A percentile compares a stretch with the other conserved stretches of the same genome.
Conservation (phyloP, 345 rosid species). For the Aquilaria sinensis region DNA sequence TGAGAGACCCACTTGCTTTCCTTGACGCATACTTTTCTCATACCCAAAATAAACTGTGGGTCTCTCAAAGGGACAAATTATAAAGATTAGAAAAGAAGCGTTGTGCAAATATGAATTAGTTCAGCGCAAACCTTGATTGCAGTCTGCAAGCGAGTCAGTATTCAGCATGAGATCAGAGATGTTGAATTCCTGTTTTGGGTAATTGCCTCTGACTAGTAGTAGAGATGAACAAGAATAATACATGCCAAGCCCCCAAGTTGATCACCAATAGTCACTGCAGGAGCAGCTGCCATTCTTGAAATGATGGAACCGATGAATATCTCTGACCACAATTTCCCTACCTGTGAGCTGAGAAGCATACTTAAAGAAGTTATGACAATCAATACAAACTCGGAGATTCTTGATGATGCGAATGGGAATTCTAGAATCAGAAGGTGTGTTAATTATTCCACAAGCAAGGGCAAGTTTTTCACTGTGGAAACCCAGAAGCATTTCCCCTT, state of each 20-base stretch:
- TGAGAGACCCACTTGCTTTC: too few species aligned
- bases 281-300: constrained; percentile 35
- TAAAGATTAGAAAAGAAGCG: too few species aligned
- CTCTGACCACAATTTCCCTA: constrained; percentile 35
- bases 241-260: neutral
- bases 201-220: too few species aligned
- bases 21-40: too few species aligned
- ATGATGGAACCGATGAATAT: constrained; percentile 32
- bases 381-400: constrained; percentile 33
- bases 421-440: constrained; percentile 6
- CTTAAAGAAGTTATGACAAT: constrained; percentile 36
- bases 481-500: constrained; percentile 30
- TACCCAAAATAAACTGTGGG: too few species aligned
- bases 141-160: too few species aligned
- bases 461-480: constrained; percentile 42
- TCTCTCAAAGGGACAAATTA: too few species aligned
- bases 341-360: constrained; percentile 26
- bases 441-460: constrained; percentile 30
- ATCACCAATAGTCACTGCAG: constrained; percentile 41
- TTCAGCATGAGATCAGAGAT: too few species aligned
- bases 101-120: too few species aligned
- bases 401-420: constrained; percentile 30
- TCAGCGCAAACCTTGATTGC: too few species aligned
- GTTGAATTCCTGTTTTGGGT: too few species aligned
- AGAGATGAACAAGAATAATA: neutral